Percentiles rank a stretch among this genome's conserved stretches.
phyloP scores from a whole-genome alignment of 352 stramenopile species.

The Globisporangium cederbergense region DNA sequence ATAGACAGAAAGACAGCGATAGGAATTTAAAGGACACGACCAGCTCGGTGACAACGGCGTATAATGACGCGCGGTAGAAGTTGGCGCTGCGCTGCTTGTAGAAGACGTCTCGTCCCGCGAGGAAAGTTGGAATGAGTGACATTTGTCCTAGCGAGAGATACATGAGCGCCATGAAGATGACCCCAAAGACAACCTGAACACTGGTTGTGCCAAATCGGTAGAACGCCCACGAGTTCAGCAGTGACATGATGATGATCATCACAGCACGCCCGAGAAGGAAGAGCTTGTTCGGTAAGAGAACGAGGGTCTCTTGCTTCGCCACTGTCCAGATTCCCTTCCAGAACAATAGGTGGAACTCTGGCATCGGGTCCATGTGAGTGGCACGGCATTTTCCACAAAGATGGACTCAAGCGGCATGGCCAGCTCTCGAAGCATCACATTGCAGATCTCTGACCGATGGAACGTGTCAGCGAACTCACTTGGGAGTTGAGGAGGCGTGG shows the following conservation, averaged over 20 bases:
- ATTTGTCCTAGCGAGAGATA: slow-evolving; percentile 73
- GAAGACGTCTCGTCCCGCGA: slow-evolving; percentile 38
- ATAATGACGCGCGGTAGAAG: not conserved
- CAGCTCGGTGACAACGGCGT: not conserved
- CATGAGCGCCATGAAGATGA: slow-evolving; percentile 30
- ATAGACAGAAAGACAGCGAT: slow-evolving; percentile 17
- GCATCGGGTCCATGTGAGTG: slow-evolving; percentile 26
- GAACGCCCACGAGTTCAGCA: slow-evolving; percentile 16
- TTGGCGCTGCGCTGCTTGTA: slow-evolving; percentile 25
- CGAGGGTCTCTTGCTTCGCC: slow-evolving; percentile 18
- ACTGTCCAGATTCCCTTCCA: not conserved
- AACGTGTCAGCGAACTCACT: slow-evolving; percentile 38
- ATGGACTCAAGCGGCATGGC: slow-evolving; percentile 11
- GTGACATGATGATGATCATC: slow-evolving; percentile 17
- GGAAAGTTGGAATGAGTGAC: slow-evolving; percentile 68
- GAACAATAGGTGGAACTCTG: slow-evolving; percentile 32
- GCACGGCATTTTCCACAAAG: too few relatives aligned
- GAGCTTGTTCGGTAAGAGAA: not conserved
- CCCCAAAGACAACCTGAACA: slow-evolving; percentile 17
- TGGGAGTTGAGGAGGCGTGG: slow-evolving; percentile 4
- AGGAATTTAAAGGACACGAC: not conserved
- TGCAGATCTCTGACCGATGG: slow-evolving; percentile 20
- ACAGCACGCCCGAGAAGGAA: not conserved
- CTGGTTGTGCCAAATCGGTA: slow-evolving; percentile 7
- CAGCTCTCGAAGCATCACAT: slow-evolving; percentile 16